phyloP scores from a whole-genome alignment of 345 rosid species.

The Bruguiera parviflora region DNA sequence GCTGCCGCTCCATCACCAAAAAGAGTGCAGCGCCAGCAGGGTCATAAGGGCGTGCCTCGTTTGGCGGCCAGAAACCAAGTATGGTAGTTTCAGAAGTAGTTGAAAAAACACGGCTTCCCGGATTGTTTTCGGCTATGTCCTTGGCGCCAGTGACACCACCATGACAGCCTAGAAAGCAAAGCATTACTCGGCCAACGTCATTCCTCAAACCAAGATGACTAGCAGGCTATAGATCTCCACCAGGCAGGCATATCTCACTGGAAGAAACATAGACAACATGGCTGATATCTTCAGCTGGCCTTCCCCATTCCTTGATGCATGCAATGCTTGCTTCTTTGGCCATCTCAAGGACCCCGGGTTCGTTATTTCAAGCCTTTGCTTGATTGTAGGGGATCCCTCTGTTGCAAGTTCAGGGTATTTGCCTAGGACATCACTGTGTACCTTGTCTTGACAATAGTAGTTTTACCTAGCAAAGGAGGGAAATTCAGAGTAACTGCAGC shows the following conservation, averaged over 20 bases:
- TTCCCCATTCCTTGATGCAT: slow-evolving; percentile 87
- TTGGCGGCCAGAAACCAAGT: slow-evolving; percentile 87
- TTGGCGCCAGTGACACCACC: slow-evolving; percentile 95
- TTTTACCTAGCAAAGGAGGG: slow-evolving; percentile 56
- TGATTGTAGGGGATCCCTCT: slow-evolving; percentile 76
- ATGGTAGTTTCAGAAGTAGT: slow-evolving; percentile 93
- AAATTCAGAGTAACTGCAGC: not conserved
- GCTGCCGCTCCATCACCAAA: slow-evolving; percentile 97
- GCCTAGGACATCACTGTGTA: slow-evolving; percentile 74
- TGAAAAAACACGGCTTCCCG: slow-evolving; percentile 72
- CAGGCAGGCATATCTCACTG: slow-evolving; percentile 84
- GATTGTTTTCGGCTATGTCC: slow-evolving; percentile 93
- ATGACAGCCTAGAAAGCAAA: slow-evolving; percentile 83
- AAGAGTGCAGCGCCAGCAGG: slow-evolving; percentile 91
- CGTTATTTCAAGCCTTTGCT: slow-evolving; percentile 80
- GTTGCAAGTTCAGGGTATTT: slow-evolving; percentile 79
- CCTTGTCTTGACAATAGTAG: slow-evolving; percentile 87
- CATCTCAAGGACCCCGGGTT: slow-evolving; percentile 87
- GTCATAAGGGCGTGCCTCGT: slow-evolving; percentile 77
- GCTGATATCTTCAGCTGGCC: slow-evolving; percentile 66
- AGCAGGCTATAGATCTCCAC: slow-evolving; percentile 78
- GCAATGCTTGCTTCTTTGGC: slow-evolving; percentile 68
- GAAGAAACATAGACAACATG: slow-evolving; percentile 91
- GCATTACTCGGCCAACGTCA: slow-evolving; percentile 76
- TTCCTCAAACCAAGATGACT: slow-evolving; percentile 60